A percentile compares a stretch with the other conserved stretches of the same genome.
phyloP scores from a whole-genome alignment of 345 rosid genomes.

The Syzygium grande region DNA sequence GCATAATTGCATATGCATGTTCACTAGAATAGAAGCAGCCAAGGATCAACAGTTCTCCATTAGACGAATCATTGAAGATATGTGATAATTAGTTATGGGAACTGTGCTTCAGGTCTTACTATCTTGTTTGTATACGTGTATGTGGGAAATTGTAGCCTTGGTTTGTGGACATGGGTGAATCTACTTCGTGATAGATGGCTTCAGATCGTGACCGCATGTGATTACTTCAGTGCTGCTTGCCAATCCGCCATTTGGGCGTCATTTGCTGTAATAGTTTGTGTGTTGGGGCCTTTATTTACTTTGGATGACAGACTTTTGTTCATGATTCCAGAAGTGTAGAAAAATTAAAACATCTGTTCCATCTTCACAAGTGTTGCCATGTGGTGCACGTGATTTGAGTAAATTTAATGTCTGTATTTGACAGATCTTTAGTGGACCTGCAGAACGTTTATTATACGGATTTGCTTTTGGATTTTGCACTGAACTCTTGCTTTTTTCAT shows the following conservation, averaged over 20 bases:
- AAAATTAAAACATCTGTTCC: neutral
- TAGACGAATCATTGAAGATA: neutral
- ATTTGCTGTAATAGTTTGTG: neutral
- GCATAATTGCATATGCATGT: neutral
- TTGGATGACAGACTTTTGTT: neutral
- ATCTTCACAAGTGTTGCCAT: neutral
- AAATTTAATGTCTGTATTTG: neutral
- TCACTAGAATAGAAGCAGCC: neutral
- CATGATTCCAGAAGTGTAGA: neutral
- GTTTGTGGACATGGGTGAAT: neutral
- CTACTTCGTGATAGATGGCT: neutral
- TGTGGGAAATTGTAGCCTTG: neutral
- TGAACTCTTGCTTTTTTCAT: neutral
- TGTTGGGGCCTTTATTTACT: neutral
- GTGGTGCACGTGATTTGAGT: neutral
- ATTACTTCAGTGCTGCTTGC: neutral
- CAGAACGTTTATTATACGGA: neutral
- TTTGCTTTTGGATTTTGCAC: neutral
- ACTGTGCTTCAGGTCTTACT: neutral
- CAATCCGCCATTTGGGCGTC: neutral
- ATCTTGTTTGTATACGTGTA: neutral
- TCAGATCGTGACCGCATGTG: neutral
- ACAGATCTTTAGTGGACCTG: neutral
- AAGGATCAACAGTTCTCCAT: neutral
- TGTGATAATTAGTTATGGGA: neutral